phyloP scores from a whole-genome alignment of 176 grass and related monocot genomes.

The Raddia guianensis region DNA sequence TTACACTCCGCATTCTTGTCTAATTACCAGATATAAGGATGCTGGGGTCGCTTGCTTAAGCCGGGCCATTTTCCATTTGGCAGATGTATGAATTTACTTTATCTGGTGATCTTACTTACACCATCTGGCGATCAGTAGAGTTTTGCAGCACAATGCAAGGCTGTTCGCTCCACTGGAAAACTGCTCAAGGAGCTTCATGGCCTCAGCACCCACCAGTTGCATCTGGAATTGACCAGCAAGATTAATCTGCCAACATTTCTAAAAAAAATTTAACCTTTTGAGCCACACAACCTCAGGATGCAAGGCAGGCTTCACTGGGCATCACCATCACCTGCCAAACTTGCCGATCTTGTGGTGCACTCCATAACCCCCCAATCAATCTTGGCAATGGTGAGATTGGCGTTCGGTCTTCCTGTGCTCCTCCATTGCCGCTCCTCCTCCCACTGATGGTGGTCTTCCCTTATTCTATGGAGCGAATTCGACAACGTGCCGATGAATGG shows the following conservation, averaged over 20 bases:
- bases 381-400: neutral
- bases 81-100: neutral
- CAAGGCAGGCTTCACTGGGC: neutral
- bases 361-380: neutral
- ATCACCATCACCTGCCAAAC: slow-evolving; percentile 32
- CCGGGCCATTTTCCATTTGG: neutral
- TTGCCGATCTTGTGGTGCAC: slow-evolving; percentile 16
- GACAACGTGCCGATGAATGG: slow-evolving; percentile 20
- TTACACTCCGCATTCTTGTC: neutral
- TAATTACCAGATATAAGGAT: neutral
- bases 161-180: neutral
- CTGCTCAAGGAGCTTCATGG: neutral
- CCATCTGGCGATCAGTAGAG: neutral
- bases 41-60: neutral
- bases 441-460: neutral
- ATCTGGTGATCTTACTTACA: neutral
- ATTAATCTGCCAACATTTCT: neutral
- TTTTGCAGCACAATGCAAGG: neutral
- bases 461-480: neutral
- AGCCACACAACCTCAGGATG: neutral
- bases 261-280: too few relatives aligned
- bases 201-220: neutral
- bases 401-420: neutral
- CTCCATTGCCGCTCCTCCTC: neutral
- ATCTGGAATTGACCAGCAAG: neutral